phyloP scores from a whole-genome alignment of 164 flowering plant genomes.

The Vitis labrusca region DNA sequence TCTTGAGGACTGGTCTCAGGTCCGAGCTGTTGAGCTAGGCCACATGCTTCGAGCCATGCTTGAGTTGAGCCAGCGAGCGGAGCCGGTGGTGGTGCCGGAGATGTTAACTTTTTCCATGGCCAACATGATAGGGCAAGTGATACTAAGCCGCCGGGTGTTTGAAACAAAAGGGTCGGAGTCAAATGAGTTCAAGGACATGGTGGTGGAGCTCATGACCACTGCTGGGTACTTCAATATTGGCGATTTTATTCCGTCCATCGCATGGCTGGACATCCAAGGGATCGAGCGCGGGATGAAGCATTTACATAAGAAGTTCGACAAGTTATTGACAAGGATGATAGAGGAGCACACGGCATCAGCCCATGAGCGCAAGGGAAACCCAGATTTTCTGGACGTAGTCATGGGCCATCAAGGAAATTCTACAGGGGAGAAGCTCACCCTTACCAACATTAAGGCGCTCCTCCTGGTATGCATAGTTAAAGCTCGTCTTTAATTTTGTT shows the following conservation, averaged over 20 bases:
- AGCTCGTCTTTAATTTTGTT: neutral
- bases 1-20: constrained; percentile 29
- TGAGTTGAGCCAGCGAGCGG: constrained; percentile 13
- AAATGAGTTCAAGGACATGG: constrained; percentile 53
- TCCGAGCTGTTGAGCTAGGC: constrained; percentile 29
- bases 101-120: constrained; percentile 40
- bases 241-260: constrained; percentile 44
- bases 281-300: constrained; percentile 38
- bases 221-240: constrained; percentile 49
- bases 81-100: constrained; percentile 35
- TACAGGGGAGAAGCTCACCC: constrained; percentile 24
- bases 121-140: constrained; percentile 44
- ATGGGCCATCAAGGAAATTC: constrained; percentile 11
- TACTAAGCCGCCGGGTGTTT: constrained; percentile 43
- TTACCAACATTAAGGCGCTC: constrained; percentile 40
- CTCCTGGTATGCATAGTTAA: constrained; percentile 26
- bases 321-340: constrained; percentile 27
- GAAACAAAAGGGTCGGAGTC: constrained; percentile 32
- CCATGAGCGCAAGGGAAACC: constrained; percentile 25
- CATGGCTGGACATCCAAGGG: constrained; percentile 51
- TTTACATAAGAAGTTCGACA: constrained; percentile 36
- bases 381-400: constrained; percentile 33
- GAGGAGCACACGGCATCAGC: constrained; percentile 27
- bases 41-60: constrained; percentile 36
- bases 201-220: constrained; percentile 44